A percentile compares a stretch with the other conserved stretches of the same genome.
phyloP scores from a whole-genome alignment of 805 yeast species.

The Candida cerambycidarum region DNA sequence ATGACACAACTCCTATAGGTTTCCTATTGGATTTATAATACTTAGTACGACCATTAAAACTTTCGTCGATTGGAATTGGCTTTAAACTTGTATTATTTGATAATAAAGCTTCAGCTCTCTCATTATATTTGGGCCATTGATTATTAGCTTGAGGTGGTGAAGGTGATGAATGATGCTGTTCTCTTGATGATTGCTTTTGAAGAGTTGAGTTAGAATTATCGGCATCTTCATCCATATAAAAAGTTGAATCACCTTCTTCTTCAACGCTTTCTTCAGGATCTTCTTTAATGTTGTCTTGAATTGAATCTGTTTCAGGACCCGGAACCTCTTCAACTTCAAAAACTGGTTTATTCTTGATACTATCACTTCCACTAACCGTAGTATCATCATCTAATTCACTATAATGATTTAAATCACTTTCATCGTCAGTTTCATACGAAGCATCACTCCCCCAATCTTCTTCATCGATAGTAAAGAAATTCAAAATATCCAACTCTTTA shows the following conservation, averaged over 20 bases:
- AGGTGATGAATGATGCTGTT: background rate
- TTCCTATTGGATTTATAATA: constrained; percentile 47
- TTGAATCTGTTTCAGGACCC: background rate
- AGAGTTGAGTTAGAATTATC: constrained; percentile 14
- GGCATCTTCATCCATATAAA: constrained; percentile 17
- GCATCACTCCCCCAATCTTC: constrained; percentile 47
- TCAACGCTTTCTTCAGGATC: constrained; percentile 7
- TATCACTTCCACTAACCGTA: constrained; percentile 1
- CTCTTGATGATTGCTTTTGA: constrained; percentile 3
- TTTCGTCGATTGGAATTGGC: constrained; percentile 41
- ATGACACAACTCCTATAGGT: constrained; percentile 68
- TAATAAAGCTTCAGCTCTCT: constrained; percentile 44
- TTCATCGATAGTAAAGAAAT: constrained; percentile 81
- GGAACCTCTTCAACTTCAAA: constrained; percentile 2
- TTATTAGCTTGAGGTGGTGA: background rate
- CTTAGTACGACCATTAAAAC: constrained; percentile 17
- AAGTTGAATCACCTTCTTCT: constrained; percentile 17
- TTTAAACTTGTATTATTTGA: constrained; percentile 35
- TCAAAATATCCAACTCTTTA: constrained; percentile 56
- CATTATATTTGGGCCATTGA: constrained; percentile 25
- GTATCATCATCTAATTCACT: constrained; percentile 15
- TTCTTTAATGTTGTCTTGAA: constrained; percentile 1
- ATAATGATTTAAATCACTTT: constrained; percentile 11
- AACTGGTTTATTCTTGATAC: background rate
- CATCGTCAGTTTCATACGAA: constrained; percentile 30